These are phyloP conservation scores for Nitzschia inconspicua DNA, from an alignment of 108 stramenopile species.

Conservation along the genomic window DNA sequence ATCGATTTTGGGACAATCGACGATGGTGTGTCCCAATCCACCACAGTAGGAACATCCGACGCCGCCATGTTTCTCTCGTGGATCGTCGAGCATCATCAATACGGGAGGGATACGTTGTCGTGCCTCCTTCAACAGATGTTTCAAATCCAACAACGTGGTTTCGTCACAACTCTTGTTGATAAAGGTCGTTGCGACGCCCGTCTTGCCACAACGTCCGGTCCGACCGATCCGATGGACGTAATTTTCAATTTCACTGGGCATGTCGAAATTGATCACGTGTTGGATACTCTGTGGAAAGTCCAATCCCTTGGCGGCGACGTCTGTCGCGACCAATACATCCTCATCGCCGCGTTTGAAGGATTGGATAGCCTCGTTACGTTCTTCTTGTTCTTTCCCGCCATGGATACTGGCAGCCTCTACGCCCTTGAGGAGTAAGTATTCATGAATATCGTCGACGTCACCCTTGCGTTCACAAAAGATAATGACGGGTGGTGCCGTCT, in stretches of 20 bases:
- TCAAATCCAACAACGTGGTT: constrained; percentile 92
- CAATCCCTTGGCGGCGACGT: constrained; percentile 98
- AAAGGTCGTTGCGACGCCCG: constrained; percentile 99
- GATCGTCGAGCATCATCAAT: constrained; percentile 96
- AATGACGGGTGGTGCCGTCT: constrained; percentile 97
- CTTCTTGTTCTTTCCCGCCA: constrained; percentile 99
- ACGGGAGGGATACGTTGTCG: constrained; percentile 98
- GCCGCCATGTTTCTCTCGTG: constrained; percentile 74
- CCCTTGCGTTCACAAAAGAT: constrained; percentile 97
- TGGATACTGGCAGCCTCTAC: constrained; percentile 98
- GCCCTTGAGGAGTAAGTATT: constrained; percentile 96
- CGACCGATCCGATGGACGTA: constrained; percentile 96
- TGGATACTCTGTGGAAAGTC: constrained; percentile 96
- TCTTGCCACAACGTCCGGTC: constrained; percentile 98
- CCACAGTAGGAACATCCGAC: constrained; percentile 98
- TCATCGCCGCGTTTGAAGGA: constrained; percentile 90
- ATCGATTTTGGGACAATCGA: constrained; percentile 98
- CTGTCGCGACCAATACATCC: constrained; percentile 98
- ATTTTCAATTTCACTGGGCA: constrained; percentile 99
- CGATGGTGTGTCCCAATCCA: constrained; percentile 97
- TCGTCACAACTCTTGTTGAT: constrained; percentile 96
- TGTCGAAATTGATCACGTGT: constrained; percentile 99
- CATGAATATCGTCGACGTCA: constrained; percentile 98
- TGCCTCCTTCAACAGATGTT: constrained; percentile 96
- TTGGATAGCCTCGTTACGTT: constrained; percentile 94